Evolutionary conservation across 148 eudicot genomes (phyloP).

Genomic region (Amaranthus palmeri): DNA sequence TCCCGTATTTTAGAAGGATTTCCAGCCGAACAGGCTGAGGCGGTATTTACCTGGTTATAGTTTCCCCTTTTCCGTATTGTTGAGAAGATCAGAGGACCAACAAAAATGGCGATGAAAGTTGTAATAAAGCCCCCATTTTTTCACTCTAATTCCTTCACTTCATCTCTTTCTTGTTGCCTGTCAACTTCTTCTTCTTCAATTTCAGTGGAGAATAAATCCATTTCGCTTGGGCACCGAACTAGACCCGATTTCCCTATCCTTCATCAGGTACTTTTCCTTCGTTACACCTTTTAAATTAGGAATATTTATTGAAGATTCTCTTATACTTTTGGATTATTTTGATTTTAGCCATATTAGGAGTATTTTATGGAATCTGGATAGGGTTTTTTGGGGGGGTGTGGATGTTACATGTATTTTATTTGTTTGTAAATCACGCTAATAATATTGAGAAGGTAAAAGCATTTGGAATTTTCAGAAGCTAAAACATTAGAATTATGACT

Average conservation of each 20-base stretch:
- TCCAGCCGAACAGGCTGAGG: neutral
- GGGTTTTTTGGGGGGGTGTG: neutral
- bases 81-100: neutral
- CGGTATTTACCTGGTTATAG: neutral
- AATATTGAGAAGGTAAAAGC: too few relatives aligned
- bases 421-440: neutral
- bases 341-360: neutral
- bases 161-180: conserved; percentile 15
- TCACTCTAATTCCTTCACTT: conserved; percentile 10
- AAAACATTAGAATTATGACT: neutral
- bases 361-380: neutral
- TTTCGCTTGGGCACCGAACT: conserved; percentile 63
- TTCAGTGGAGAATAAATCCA: conserved; percentile 16
- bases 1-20: too few relatives aligned
- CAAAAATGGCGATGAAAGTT: conserved; percentile 31
- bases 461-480: too few relatives aligned
- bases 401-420: neutral
- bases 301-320: neutral
- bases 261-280: conserved; percentile 46
- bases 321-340: neutral
- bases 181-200: conserved; percentile 37
- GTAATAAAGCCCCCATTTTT: conserved; percentile 37
- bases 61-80: neutral
- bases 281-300: neutral
- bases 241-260: conserved; percentile 81